These are phyloP conservation scores for Phialophora expanda DNA, from an alignment of 2,329 filamentous ascomycete species.

Conservation along the genomic window DNA sequence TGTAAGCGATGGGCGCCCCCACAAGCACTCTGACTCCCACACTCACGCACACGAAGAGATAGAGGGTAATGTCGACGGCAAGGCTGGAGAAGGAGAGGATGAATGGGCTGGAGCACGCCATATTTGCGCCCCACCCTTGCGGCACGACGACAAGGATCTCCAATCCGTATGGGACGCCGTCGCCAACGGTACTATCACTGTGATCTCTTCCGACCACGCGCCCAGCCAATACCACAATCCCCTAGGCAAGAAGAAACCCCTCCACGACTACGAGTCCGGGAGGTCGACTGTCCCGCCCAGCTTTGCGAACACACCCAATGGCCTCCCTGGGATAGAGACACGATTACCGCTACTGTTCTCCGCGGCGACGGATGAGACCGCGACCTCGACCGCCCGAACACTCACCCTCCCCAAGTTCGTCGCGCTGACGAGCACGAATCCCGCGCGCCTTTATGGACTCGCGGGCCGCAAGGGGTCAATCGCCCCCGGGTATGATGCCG, in stretches of 20 bases:
- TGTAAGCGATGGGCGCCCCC: slow-evolving; percentile 44
- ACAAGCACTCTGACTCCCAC: slow-evolving; percentile 41
- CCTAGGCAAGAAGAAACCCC: slow-evolving; percentile 46
- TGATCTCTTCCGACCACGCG: slow-evolving; percentile 59
- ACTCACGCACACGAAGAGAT: neutral
- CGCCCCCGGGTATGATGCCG: slow-evolving; percentile 52
- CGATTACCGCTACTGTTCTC: slow-evolving; percentile 50
- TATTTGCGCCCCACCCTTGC: slow-evolving; percentile 59
- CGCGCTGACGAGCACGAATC: slow-evolving; percentile 52
- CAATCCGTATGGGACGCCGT: slow-evolving; percentile 59
- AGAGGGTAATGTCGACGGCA: neutral
- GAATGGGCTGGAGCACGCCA: slow-evolving; percentile 57
- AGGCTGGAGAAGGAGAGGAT: slow-evolving; percentile 39
- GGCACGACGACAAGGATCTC: slow-evolving; percentile 55
- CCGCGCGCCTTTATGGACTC: slow-evolving; percentile 53
- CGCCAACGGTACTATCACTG: slow-evolving; percentile 60
- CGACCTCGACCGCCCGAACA: slow-evolving; percentile 4
- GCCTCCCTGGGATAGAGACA: slow-evolving; percentile 52
- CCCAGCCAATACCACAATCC: slow-evolving; percentile 48
- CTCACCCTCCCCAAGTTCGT: slow-evolving; percentile 51
- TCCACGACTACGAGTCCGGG: slow-evolving; percentile 24
- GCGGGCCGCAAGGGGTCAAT: slow-evolving; percentile 49
- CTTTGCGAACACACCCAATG: slow-evolving; percentile 53
- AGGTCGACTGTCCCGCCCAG: slow-evolving; percentile 37
- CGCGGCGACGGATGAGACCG: slow-evolving; percentile 33